phyloP scores from a whole-genome alignment of 768 basidiomycete genomes.

The Cubamyces lactineus region DNA sequence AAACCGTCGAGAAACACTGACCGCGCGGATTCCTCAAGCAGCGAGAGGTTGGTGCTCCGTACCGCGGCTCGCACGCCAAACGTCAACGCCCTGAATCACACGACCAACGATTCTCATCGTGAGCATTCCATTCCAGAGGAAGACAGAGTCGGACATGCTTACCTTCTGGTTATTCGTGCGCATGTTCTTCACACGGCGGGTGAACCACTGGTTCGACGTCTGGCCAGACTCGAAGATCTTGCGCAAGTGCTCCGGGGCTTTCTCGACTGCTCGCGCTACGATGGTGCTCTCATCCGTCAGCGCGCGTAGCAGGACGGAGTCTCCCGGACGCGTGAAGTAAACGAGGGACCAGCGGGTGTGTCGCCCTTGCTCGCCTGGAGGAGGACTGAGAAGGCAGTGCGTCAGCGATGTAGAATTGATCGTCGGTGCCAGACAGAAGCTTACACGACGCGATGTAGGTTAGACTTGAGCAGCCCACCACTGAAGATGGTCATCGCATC shows the following conservation, averaged over 20 bases:
- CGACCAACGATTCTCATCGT: neutral
- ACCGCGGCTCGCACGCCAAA: conserved; percentile 3
- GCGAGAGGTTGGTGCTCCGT: conserved; percentile 2
- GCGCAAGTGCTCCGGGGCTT: conserved; percentile 33
- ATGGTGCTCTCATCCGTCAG: conserved; percentile 52
- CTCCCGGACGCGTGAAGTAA: conserved; percentile 69
- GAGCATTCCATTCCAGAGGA: neutral
- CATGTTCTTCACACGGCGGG: conserved; percentile 42
- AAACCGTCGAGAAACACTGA: no score
- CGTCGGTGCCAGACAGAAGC: conserved; percentile 23
- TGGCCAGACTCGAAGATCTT: conserved; percentile 30
- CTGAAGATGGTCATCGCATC: conserved; percentile 66
- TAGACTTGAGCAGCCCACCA: conserved; percentile 66
- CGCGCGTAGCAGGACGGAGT: conserved; percentile 53
- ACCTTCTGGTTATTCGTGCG: conserved; percentile 44
- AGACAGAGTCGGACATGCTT: conserved; percentile 5
- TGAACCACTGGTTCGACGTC: conserved; percentile 44
- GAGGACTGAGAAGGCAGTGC: conserved; percentile 34
- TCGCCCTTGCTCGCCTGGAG: conserved; percentile 57
- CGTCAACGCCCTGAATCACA: neutral
- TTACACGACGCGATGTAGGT: conserved; percentile 63
- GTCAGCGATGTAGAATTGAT: neutral
- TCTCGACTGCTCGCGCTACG: conserved; percentile 47
- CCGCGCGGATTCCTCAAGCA: neutral
- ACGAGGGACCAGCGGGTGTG: conserved; percentile 70